Percentiles rank a stretch among this genome's conserved stretches.
Conservation (phyloP, 257 asterid genomes). For the Nicotiana undulata region DNA sequence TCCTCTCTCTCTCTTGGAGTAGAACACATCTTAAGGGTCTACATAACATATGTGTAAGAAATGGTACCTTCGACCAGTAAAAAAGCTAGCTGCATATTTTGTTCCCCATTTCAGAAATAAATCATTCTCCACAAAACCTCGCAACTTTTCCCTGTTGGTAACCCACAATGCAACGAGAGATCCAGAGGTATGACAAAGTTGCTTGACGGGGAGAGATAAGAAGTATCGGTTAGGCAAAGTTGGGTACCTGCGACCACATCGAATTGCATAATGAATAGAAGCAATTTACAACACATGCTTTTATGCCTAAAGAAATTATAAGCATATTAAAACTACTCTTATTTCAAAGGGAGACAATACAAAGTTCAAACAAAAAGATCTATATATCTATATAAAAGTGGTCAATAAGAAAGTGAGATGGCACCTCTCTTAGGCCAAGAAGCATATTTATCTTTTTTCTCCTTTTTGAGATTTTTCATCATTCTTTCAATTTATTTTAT, state of each 20-base stretch:
- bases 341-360: too few species aligned
- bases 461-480: too few species aligned
- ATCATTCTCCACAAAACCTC: slow-evolving; percentile 73
- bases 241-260: slow-evolving; percentile 45
- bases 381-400: too few species aligned
- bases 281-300: slow-evolving; percentile 2
- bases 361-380: too few species aligned
- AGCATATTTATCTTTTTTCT: too few species aligned
- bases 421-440: too few species aligned
- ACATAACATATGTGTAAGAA: neutral
- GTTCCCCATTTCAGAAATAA: slow-evolving; percentile 86
- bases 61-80: slow-evolving; percentile 85
- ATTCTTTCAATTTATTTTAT: too few species aligned
- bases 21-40: neutral
- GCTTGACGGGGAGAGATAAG: slow-evolving; percentile 75
- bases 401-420: too few species aligned
- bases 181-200: slow-evolving; percentile 63
- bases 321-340: too few species aligned
- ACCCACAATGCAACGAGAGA: slow-evolving; percentile 92
- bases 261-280: neutral
- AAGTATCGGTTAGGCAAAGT: slow-evolving; percentile 76
- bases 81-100: slow-evolving; percentile 55
- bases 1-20: neutral
- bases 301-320: neutral
- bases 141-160: slow-evolving; percentile 79